Percentiles rank a stretch among this genome's conserved stretches.
Conservation (phyloP, 345 rosid species). For the Rhizophora apiculata region DNA sequence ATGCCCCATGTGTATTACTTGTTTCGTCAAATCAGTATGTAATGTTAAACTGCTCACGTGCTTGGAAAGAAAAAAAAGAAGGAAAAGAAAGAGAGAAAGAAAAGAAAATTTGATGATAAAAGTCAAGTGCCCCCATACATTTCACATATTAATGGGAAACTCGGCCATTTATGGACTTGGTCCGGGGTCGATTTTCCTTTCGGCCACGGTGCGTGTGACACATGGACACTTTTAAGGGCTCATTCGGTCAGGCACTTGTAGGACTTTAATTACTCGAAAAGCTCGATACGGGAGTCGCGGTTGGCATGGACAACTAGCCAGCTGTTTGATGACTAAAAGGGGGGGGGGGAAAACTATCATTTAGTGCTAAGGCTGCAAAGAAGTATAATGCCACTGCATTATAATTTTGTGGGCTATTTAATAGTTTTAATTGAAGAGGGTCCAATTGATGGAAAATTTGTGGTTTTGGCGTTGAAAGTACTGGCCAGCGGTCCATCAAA, state of each 20-base stretch:
- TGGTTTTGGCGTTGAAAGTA: not conserved
- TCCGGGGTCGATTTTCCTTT: not conserved
- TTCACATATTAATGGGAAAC: not conserved
- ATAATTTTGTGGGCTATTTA: not conserved
- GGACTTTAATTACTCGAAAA: too few relatives aligned
- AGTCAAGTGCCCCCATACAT: not conserved
- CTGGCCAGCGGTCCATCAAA: not conserved
- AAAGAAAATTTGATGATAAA: not conserved
- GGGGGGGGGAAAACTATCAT: not conserved
- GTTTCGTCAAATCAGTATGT: not conserved
- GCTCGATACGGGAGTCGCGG: not conserved
- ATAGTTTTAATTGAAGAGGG: not conserved
- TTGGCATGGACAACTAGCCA: not conserved
- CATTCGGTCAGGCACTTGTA: not conserved
- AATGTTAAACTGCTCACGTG: not conserved
- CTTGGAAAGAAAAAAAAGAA: not conserved
- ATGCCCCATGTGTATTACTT: slow-evolving; percentile 4
- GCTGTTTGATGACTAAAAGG: not conserved
- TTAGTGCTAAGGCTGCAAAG: not conserved
- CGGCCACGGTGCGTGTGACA: not conserved
- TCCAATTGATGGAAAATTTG: not conserved
- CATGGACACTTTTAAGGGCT: not conserved
- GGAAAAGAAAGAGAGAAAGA: not conserved
- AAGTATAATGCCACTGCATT: not conserved
- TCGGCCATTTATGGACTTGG: not conserved